Percentiles rank a stretch among this genome's conserved stretches.
Conservation (phyloP, 202 grass and related monocot species). For the Setaria italica region DNA sequence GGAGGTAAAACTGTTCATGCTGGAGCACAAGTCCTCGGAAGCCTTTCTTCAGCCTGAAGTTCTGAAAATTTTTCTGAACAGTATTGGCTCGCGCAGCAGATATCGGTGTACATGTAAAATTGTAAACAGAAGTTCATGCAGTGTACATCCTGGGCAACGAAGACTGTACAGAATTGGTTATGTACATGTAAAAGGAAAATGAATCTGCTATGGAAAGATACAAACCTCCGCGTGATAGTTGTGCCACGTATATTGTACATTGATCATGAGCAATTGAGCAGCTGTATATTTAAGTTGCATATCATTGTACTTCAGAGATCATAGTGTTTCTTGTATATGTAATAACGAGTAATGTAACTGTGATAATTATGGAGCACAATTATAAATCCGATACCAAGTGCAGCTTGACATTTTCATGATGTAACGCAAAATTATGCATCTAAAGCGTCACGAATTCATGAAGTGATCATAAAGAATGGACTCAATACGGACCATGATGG, state of each 20-base stretch:
- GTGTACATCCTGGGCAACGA: not conserved
- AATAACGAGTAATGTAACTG: not conserved
- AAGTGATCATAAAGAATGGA: not conserved
- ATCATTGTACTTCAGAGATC: not conserved
- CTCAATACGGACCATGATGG: no score
- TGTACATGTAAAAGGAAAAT: conserved; percentile 16
- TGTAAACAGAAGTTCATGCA: not conserved
- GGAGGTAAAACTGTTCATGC: conserved; percentile 21
- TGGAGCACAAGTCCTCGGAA: conserved; percentile 3
- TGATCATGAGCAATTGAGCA: not conserved
- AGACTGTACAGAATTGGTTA: not conserved
- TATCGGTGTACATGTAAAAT: not conserved
- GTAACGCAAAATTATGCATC: not conserved
- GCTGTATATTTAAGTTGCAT: conserved; percentile 3
- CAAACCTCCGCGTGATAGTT: not conserved
- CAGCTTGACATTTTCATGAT: not conserved
- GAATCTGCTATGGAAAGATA: conserved; percentile 11
- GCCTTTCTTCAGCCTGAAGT: conserved; percentile 23
- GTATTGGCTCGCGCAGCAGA: not conserved
- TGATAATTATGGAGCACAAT: not conserved
- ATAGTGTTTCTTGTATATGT: not conserved
- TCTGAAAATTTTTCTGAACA: not conserved
- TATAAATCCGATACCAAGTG: not conserved
- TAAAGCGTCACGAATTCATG: not conserved
- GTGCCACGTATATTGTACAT: not conserved